Evolutionary conservation across 1,284 basidiomycete genomes (phyloP).

Genomic region (Paramarasmius palmivorus): DNA sequence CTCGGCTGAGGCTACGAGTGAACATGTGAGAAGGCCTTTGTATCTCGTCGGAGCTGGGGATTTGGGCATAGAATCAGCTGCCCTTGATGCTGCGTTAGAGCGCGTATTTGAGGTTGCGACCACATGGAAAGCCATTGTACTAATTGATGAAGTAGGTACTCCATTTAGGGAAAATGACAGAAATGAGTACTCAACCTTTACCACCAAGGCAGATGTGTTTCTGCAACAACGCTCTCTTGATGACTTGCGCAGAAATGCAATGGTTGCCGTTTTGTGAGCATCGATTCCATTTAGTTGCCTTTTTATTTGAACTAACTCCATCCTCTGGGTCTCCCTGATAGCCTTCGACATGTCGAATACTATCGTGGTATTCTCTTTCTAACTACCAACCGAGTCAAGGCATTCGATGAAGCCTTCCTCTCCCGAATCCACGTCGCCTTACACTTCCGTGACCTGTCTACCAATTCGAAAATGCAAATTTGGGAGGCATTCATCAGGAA

Average conservation of each 20-base stretch:
- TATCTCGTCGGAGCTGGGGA: slow-evolving; percentile 62
- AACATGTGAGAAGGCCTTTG: slow-evolving; percentile 57
- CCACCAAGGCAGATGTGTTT: slow-evolving; percentile 51
- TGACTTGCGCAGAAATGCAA: slow-evolving; percentile 60
- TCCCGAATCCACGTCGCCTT: too few relatives aligned
- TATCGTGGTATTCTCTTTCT: too few relatives aligned
- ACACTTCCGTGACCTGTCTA: too few relatives aligned
- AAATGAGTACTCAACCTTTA: not conserved
- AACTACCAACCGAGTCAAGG: too few relatives aligned
- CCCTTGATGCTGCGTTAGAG: too few relatives aligned
- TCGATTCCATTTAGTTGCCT: not conserved
- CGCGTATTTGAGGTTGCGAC: slow-evolving; percentile 54
- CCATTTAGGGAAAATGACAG: not conserved
- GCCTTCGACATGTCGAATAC: slow-evolving; percentile 59
- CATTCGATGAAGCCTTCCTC: too few relatives aligned
- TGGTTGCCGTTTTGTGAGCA: slow-evolving; percentile 61
- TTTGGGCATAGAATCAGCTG: slow-evolving; percentile 49
- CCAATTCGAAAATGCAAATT: too few relatives aligned
- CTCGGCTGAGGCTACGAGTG: slow-evolving; percentile 62
- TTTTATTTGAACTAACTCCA: not conserved
- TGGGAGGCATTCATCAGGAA: too few relatives aligned
- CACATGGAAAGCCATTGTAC: slow-evolving; percentile 62
- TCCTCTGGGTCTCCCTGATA: slow-evolving; percentile 15
- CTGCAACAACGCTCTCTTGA: slow-evolving; percentile 65
- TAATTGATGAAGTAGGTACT: slow-evolving; percentile 53